Evolutionary conservation across 805 yeast genomes (phyloP).

Genomic region (Crinitomyces ghanaensis): DNA sequence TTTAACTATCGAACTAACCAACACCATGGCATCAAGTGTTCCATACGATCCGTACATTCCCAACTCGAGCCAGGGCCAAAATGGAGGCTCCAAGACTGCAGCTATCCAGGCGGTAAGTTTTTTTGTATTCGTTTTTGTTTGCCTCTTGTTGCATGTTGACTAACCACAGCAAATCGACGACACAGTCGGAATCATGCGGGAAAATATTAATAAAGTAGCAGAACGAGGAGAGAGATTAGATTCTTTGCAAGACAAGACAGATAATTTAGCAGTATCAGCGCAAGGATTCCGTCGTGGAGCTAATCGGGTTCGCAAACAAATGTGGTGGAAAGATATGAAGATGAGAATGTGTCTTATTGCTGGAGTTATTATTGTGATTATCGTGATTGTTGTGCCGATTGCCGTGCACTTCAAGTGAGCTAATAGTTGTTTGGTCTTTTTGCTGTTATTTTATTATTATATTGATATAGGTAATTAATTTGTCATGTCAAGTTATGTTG

Average conservation of each 20-base stretch:
- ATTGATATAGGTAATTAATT: too few species aligned
- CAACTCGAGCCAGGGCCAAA: slow-evolving; percentile 13
- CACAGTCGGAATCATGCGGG: slow-evolving; percentile 96
- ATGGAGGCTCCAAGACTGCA: slow-evolving; percentile 56
- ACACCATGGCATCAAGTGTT: slow-evolving; percentile 64
- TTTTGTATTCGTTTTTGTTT: slow-evolving; percentile 1
- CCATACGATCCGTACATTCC: slow-evolving; percentile 85
- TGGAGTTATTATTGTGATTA: slow-evolving; percentile 61
- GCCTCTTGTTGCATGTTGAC: slow-evolving; percentile 23
- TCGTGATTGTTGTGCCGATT: slow-evolving; percentile 87
- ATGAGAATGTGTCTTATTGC: slow-evolving; percentile 84
- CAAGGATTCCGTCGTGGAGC: slow-evolving; percentile 95
- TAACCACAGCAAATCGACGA: slow-evolving; percentile 66
- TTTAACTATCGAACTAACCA: too few species aligned
- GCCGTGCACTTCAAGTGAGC: too few species aligned
- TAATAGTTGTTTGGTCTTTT: too few species aligned
- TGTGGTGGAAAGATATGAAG: slow-evolving; percentile 99
- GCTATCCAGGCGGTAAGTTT: slow-evolving; percentile 68
- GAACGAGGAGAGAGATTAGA: slow-evolving; percentile 92
- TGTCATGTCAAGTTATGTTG: neutral
- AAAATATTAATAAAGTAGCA: slow-evolving; percentile 89
- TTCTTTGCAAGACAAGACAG: slow-evolving; percentile 85
- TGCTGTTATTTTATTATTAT: too few species aligned
- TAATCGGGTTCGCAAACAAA: slow-evolving; percentile 91
- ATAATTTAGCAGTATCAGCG: slow-evolving; percentile 82